Conservation (phyloP, 2,329 filamentous ascomycete species). For the Apiospora rasikravindrae region DNA sequence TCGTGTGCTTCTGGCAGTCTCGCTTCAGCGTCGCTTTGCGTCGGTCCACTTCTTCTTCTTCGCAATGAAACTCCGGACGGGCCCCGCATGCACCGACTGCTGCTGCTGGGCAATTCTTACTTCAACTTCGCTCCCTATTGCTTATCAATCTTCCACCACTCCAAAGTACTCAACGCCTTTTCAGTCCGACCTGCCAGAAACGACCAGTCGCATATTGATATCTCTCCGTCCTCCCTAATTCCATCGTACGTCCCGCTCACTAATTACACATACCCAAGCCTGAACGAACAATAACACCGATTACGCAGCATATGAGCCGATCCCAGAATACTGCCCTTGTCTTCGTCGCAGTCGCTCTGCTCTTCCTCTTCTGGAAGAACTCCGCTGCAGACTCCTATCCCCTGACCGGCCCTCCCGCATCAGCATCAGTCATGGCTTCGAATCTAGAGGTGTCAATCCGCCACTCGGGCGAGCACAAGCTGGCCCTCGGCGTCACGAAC, state of each 20-base stretch:
- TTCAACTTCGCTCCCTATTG: not conserved
- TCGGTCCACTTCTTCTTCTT: not conserved
- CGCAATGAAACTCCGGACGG: too few relatives aligned
- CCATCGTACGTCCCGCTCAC: not conserved
- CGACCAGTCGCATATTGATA: not conserved
- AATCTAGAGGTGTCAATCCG: conserved; percentile 37
- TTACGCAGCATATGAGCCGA: conserved; percentile 7
- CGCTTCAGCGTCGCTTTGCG: conserved; percentile 2
- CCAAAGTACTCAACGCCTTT: not conserved
- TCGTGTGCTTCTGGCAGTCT: not conserved
- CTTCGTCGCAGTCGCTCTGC: conserved; percentile 23
- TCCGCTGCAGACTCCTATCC: conserved; percentile 23
- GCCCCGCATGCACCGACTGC: not conserved
- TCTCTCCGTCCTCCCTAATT: not conserved
- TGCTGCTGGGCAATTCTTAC: not conserved
- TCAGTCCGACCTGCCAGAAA: not conserved
- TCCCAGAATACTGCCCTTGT: conserved; percentile 21
- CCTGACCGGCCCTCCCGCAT: conserved; percentile 30
- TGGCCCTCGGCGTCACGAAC: conserved; percentile 48
- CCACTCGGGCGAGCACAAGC: conserved; percentile 35
- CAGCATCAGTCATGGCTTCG: conserved; percentile 18
- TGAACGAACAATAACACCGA: not conserved
- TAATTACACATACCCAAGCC: not conserved
- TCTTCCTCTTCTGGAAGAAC: conserved; percentile 29
- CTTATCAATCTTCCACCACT: not conserved